Percentiles rank a stretch among this genome's conserved stretches.
These are phyloP conservation scores for Arthrobotrys conoides DNA, from an alignment of 2,329 filamentous ascomycete species.

Conservation along the genomic window DNA sequence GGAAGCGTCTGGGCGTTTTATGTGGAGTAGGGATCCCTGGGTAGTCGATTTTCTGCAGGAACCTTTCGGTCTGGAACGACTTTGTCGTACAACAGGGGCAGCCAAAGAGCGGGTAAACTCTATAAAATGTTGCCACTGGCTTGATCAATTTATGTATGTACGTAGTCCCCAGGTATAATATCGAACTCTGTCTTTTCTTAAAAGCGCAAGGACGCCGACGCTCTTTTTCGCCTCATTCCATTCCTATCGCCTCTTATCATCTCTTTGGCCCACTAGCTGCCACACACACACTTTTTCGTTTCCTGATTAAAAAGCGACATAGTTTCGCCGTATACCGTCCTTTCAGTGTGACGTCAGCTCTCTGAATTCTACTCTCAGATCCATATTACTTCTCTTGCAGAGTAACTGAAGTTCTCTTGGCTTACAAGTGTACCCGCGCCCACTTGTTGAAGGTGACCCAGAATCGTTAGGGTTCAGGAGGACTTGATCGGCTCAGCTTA, in stretches of 20 bases:
- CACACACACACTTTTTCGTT: slow-evolving; percentile 27
- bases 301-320: slow-evolving; percentile 17
- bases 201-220: slow-evolving; percentile 14
- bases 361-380: neutral
- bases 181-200: neutral
- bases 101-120: slow-evolving; percentile 31
- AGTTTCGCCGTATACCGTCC: slow-evolving; percentile 29
- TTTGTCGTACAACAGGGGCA: slow-evolving; percentile 48
- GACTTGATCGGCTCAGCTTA: no score
- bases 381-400: slow-evolving; percentile 38
- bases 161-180: neutral
- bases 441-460: no score
- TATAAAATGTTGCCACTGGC: slow-evolving; percentile 40
- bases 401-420: no score
- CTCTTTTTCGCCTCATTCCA: slow-evolving; percentile 10
- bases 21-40: neutral
- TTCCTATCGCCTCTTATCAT: neutral
- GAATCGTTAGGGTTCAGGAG: no score
- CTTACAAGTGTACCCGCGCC: no score
- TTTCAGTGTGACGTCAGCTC: slow-evolving; percentile 42
- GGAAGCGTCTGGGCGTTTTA: slow-evolving; percentile 1
- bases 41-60: neutral
- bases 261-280: slow-evolving; percentile 9
- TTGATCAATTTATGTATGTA: no score
- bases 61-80: slow-evolving; percentile 30